Percentiles rank a stretch among this genome's conserved stretches.
Evolutionary conservation across 2,329 filamentous ascomycete genomes (phyloP).

Genomic region (Tympanopsis confertula): DNA sequence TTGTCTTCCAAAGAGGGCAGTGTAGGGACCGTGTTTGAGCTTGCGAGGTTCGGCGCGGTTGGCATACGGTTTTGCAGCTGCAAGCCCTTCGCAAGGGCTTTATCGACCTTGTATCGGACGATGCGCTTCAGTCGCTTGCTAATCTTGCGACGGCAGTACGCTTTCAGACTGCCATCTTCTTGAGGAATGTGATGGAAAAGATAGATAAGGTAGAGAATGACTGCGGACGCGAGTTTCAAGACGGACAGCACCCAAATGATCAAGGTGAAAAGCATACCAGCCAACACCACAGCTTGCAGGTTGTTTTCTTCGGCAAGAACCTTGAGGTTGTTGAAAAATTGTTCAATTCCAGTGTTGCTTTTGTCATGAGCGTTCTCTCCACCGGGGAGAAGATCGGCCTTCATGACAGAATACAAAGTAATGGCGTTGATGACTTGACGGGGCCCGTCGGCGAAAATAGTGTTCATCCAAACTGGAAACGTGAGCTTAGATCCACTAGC

Average conservation of each 20-base stretch:
- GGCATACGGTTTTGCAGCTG: background rate
- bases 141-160: conserved; percentile 1
- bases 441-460: conserved; percentile 54
- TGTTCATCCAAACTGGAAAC: conserved; percentile 41
- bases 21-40: background rate
- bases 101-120: background rate
- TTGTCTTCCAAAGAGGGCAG: background rate
- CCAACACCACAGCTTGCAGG: background rate
- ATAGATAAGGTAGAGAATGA: background rate
- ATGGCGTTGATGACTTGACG: conserved; percentile 55
- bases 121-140: background rate
- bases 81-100: background rate
- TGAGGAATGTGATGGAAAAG: background rate
- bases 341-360: conserved; percentile 12
- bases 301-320: background rate
- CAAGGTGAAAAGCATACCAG: background rate
- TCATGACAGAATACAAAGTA: conserved; percentile 52
- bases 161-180: background rate
- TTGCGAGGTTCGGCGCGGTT: background rate
- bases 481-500: conserved; percentile 9
- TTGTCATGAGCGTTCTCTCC: conserved; percentile 32
- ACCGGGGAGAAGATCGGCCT: conserved; percentile 42
- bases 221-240: background rate
- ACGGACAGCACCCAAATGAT: background rate
- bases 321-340: background rate